Base-by-base conservation (phyloP, 164 flowering plant species). In the Aristolochia californica region DNA sequence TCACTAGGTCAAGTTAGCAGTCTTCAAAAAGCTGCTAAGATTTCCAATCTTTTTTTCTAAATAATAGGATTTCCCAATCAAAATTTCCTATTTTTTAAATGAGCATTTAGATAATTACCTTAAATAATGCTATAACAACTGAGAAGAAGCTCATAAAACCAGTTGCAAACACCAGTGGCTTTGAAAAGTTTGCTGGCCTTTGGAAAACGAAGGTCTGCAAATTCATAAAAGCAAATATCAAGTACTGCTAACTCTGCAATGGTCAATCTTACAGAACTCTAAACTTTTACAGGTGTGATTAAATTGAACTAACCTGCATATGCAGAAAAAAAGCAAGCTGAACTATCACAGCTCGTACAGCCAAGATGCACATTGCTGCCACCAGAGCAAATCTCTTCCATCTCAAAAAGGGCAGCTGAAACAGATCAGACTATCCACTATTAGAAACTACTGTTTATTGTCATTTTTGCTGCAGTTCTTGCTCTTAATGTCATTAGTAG, bases 91-190 rank as follows among this genome's bases (percentile, higher is more conserved):
- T 8, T 34, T 34, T 34, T 8, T 34, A 34, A 34, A 34, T 34
- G 40, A 34, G 7, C 5, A 20, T 13, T 15, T 27, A 27, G 44
- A 62, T 40, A 1, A 56, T 64, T 82, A 93, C 98, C 97, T 93
- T 93, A 62, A 93, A 93, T 53, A 93, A 67, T 63, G 99, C 99
- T 56, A 93, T 93, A 49, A 93, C 97, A 63, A 87, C 82, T 14
- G 99, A 93, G 81, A 93, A 93, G 81, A 93, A 93, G 76, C 96
- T 85, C 99, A 93, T 93, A 66, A 93, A 93, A 59, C 91, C 90
- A 52, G 97, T 89, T 30, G 97, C 94, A 60, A 93, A 89, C 17
- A 93, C 72, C 64, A 93, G 64, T 26, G 97, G 85, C 75, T 83
- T 81, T 56, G 99, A 68, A 48, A 93, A 73, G 58, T 73, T 58